Evolutionary conservation across 208 protist species (phyloP).

Genomic region (Novymonas esmeraldas): DNA sequence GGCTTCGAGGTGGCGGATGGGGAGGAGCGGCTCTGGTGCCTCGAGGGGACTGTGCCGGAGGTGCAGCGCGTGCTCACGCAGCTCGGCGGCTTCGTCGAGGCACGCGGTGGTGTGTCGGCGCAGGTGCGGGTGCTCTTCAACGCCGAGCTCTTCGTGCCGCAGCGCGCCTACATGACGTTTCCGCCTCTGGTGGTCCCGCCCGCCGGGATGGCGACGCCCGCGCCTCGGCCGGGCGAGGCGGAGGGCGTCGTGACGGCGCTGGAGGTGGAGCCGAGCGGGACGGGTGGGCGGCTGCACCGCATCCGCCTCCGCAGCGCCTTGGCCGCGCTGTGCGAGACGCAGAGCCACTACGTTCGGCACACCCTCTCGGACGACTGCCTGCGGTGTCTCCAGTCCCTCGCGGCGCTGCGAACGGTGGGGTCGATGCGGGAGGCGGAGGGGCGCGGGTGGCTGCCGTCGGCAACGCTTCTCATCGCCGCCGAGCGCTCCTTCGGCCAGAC

Average conservation of each 20-base stretch:
- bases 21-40: constrained; percentile 62
- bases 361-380: constrained; percentile 76
- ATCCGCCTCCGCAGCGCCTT: constrained; percentile 74
- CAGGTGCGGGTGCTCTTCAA: constrained; percentile 70
- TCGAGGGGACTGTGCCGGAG: constrained; percentile 78
- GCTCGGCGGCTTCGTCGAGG: constrained; percentile 26
- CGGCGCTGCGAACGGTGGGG: constrained; percentile 36
- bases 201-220: constrained; percentile 9
- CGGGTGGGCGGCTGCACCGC: constrained; percentile 84
- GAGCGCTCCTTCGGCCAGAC: constrained; percentile 87
- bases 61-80: constrained; percentile 59
- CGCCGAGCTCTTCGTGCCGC: constrained; percentile 75
- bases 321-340: constrained; percentile 39
- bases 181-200: constrained; percentile 80
- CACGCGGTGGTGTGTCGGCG: constrained; percentile 9
- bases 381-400: constrained; percentile 60
- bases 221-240: background rate
- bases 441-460: constrained; percentile 72
- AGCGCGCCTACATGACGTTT: constrained; percentile 65
- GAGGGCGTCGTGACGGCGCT: constrained; percentile 5
- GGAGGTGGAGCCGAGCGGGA: constrained; percentile 73
- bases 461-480: constrained; percentile 72
- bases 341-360: constrained; percentile 69
- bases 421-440: constrained; percentile 58
- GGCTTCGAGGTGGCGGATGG: constrained; percentile 90